Percentiles rank a stretch among this genome's conserved stretches.
phyloP scores from a whole-genome alignment of 2,329 filamentous ascomycete species.

The Trichoderma guizhouense region DNA sequence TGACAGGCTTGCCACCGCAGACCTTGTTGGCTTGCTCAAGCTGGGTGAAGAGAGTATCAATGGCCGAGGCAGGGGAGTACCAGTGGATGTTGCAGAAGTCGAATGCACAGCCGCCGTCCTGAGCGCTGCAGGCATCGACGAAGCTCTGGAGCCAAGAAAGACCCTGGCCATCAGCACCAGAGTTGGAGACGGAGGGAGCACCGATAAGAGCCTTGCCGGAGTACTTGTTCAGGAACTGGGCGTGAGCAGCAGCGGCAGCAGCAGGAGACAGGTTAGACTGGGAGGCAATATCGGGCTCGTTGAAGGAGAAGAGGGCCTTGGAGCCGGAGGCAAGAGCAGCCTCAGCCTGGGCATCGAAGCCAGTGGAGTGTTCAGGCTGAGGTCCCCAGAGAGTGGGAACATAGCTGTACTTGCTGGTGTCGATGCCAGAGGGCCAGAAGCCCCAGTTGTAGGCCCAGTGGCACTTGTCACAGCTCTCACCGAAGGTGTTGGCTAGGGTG shows the following conservation, averaged over 20 bases:
- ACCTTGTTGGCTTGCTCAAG: constrained; percentile 44
- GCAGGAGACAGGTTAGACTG: constrained; percentile 58
- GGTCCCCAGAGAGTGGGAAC: constrained; percentile 66
- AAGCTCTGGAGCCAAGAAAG: constrained; percentile 55
- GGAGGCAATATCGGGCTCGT: constrained; percentile 63
- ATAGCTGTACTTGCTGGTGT: constrained; percentile 48
- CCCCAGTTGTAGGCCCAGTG: constrained; percentile 70
- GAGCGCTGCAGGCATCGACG: constrained; percentile 46
- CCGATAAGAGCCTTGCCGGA: constrained; percentile 52
- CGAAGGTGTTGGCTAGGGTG: constrained; percentile 50
- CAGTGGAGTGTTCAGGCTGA: constrained; percentile 38
- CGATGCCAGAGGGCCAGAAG: constrained; percentile 40
- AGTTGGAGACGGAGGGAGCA: constrained; percentile 62
- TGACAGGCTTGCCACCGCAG: constrained; percentile 52
- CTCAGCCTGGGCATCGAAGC: constrained; percentile 51
- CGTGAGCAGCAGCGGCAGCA: constrained; percentile 51
- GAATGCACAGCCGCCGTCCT: constrained; percentile 43
- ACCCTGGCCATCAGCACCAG: constrained; percentile 47
- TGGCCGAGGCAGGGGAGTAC: constrained; percentile 52
- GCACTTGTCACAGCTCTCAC: constrained; percentile 37
- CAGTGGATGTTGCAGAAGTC: constrained; percentile 64
- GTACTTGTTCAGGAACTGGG: constrained; percentile 54
- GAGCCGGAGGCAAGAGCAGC: constrained; percentile 52
- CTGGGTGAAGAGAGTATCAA: constrained; percentile 53
- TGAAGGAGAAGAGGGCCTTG: constrained; percentile 62